phyloP scores from a whole-genome alignment of 495 filamentous ascomycete genomes.

The Talaromyces nanjingensis region DNA sequence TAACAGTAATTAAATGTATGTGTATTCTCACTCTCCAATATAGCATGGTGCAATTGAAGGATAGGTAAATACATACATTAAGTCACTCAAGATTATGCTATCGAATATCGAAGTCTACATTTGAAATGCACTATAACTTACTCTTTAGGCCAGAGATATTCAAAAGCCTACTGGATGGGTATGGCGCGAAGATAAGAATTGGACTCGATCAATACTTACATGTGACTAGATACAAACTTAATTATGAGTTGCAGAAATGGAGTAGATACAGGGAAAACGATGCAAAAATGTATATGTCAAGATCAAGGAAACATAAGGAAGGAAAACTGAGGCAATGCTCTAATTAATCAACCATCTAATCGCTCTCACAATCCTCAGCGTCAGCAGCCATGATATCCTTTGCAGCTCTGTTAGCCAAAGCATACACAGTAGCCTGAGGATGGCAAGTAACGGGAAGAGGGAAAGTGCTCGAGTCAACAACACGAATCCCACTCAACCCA shows the following conservation, averaged over 20 bases:
- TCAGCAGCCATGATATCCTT: conserved; percentile 6
- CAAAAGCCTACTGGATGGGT: too few species aligned
- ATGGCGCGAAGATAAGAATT: too few species aligned
- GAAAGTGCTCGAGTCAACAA: conserved; percentile 6
- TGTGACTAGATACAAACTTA: background rate
- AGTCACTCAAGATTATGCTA: too few species aligned
- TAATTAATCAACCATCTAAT: background rate
- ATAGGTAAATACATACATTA: too few species aligned
- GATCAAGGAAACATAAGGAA: background rate
- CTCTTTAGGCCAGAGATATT: too few species aligned
- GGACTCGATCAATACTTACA: too few species aligned
- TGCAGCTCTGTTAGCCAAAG: conserved; percentile 10
- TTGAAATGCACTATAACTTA: too few species aligned
- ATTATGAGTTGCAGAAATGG: background rate
- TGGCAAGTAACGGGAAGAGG: conserved; percentile 9
- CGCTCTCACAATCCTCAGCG: background rate
- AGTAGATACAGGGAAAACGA: background rate
- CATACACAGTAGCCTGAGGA: conserved; percentile 10
- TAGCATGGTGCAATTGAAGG: too few species aligned
- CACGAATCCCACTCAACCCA: conserved; percentile 8
- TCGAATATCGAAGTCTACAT: too few species aligned
- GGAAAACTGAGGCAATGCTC: background rate
- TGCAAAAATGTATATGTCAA: background rate
- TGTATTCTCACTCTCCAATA: too few species aligned
- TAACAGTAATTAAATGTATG: too few species aligned